Evolutionary conservation across 257 asterid species (phyloP).

Genomic region (Mentha longifolia): DNA sequence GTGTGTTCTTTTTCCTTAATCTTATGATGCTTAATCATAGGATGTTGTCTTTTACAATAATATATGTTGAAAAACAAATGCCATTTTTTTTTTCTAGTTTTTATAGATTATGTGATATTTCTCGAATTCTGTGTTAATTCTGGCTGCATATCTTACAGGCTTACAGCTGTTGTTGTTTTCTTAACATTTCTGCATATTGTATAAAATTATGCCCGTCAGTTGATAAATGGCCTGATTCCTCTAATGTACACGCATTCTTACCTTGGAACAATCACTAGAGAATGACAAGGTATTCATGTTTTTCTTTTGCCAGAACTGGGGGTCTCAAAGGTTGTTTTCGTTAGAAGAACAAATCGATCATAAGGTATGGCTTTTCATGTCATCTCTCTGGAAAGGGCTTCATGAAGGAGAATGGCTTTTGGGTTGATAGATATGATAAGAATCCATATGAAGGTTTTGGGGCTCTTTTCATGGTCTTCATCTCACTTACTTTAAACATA

Average conservation of each 20-base stretch:
- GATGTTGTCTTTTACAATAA: neutral
- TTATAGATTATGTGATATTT: neutral
- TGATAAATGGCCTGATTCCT: conserved; percentile 1
- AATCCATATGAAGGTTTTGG: neutral
- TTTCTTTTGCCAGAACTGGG: conserved; percentile 70
- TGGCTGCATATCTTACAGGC: conserved; percentile 28
- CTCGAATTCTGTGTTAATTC: conserved; percentile 1
- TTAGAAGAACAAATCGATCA: conserved; percentile 87
- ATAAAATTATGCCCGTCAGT: neutral
- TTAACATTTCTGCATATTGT: neutral
- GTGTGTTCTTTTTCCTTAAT: neutral
- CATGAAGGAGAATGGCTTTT: conserved; percentile 6
- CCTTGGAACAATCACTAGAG: conserved; percentile 12
- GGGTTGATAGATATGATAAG: conserved; percentile 1
- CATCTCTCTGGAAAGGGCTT: conserved; percentile 23
- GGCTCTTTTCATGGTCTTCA: neutral
- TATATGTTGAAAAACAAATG: neutral
- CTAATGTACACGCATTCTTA: conserved; percentile 9
- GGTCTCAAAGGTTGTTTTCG: conserved; percentile 76
- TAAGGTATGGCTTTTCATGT: conserved; percentile 56
- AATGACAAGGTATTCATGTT: conserved; percentile 28
- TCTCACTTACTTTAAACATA: conserved; percentile 13
- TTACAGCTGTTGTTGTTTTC: neutral
- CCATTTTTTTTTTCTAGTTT: neutral
- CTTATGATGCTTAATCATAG: neutral